Conservation (phyloP, 2,329 filamentous ascomycete genomes). For the Ilyonectria robusta region DNA sequence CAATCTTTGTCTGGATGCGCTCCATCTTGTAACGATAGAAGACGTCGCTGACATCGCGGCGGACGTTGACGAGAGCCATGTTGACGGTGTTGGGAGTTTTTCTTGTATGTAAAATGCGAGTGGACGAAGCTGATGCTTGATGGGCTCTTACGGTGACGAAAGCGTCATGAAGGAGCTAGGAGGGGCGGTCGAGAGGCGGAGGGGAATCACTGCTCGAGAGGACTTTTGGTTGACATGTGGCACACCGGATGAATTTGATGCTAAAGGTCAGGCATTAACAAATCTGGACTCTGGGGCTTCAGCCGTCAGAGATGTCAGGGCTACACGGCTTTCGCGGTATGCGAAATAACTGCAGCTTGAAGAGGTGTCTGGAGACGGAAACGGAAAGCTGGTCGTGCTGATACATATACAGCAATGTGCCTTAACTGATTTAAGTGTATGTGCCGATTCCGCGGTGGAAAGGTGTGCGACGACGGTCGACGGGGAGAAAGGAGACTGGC, state of each 20-base stretch:
- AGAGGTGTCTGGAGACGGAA: slow-evolving; percentile 95
- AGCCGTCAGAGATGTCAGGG: slow-evolving; percentile 93
- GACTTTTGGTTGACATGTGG: slow-evolving; percentile 70
- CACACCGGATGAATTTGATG: slow-evolving; percentile 62
- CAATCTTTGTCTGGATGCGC: slow-evolving; percentile 97
- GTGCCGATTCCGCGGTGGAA: slow-evolving; percentile 39
- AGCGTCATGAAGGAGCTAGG: slow-evolving; percentile 59
- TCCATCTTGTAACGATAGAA: slow-evolving; percentile 99
- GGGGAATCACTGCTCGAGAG: slow-evolving; percentile 68
- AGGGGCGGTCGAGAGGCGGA: slow-evolving; percentile 57
- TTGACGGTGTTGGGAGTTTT: slow-evolving; percentile 64
- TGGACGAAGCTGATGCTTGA: slow-evolving; percentile 34
- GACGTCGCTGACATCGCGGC: slow-evolving; percentile 96
- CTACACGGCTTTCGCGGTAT: slow-evolving; percentile 95
- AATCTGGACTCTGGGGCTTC: slow-evolving; percentile 66
- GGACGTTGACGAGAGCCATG: slow-evolving; percentile 99
- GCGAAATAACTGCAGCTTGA: slow-evolving; percentile 98
- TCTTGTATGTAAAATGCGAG: slow-evolving; percentile 35
- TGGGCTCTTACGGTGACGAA: slow-evolving; percentile 44
- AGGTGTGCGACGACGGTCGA: slow-evolving; percentile 32
- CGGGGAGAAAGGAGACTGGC: slow-evolving; percentile 23
- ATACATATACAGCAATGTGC: slow-evolving; percentile 90
- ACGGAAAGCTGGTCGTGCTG: slow-evolving; percentile 90
- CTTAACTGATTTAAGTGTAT: slow-evolving; percentile 51
- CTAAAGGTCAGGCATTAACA: slow-evolving; percentile 71